Conservation (phyloP, 2,329 filamentous ascomycete genomes). For the Xylariaceae sp. region DNA sequence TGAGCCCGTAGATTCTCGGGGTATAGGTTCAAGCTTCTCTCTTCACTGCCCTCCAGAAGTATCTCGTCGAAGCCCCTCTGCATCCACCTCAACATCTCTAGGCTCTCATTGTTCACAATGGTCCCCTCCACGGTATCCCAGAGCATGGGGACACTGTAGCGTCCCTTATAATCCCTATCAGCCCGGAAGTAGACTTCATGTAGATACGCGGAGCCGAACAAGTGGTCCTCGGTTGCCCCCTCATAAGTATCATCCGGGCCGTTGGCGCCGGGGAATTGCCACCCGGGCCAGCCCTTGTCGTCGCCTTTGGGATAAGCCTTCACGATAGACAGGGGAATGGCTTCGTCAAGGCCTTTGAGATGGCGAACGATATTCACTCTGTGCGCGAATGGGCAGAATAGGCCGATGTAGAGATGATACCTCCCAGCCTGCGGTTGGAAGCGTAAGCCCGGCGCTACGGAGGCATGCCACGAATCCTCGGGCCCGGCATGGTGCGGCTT, state of each 20-base stretch:
- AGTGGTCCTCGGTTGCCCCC: constrained; percentile 57
- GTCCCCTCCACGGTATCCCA: constrained; percentile 58
- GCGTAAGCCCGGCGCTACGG: constrained; percentile 20
- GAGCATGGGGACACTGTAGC: constrained; percentile 59
- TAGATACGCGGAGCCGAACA: constrained; percentile 57
- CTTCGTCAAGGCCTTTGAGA: constrained; percentile 54
- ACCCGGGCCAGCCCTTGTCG: constrained; percentile 60
- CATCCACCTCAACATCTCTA: constrained; percentile 57
- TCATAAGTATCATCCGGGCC: constrained; percentile 49
- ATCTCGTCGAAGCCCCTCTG: constrained; percentile 54
- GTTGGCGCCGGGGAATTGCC: constrained; percentile 52
- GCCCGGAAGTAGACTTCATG: constrained; percentile 63
- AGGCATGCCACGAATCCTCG: constrained; percentile 26
- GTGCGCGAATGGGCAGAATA: constrained; percentile 66
- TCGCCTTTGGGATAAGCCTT: constrained; percentile 66
- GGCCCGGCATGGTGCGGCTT: constrained; percentile 22
- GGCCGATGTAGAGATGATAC: constrained; percentile 39
- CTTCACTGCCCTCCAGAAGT: constrained; percentile 36
- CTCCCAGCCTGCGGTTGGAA: constrained; percentile 24
- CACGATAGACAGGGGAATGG: constrained; percentile 57
- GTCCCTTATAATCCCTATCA: constrained; percentile 57
- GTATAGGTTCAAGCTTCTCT: constrained; percentile 49
- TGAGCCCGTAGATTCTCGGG: constrained; percentile 43
- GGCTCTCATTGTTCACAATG: constrained; percentile 61
- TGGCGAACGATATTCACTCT: constrained; percentile 56